Percentiles rank a stretch among this genome's conserved stretches.
These are phyloP conservation scores for Poterioochromonas sp. DNA, from an alignment of 352 stramenopile species.

Conservation along the genomic window DNA sequence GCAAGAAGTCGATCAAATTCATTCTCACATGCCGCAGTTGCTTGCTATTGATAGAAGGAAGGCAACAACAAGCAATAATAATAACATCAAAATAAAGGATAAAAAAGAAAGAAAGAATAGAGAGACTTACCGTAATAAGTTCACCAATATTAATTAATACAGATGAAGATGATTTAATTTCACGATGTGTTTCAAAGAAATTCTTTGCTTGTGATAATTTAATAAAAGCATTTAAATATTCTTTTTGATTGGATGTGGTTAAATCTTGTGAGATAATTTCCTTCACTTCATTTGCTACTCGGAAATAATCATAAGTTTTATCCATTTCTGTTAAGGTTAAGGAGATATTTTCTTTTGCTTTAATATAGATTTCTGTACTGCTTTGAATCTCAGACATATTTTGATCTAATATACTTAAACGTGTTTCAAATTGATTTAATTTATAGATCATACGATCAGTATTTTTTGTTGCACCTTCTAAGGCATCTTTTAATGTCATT, in stretches of 20 bases:
- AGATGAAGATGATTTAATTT: conserved; percentile 17
- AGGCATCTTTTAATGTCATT: not conserved
- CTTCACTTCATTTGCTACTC: not conserved
- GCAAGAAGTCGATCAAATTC: not conserved
- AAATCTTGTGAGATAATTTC: not conserved
- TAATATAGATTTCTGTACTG: not conserved
- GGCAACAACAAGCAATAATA: too few relatives aligned
- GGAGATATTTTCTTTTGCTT: conserved; percentile 20
- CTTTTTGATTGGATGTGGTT: not conserved
- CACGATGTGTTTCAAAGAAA: conserved; percentile 18
- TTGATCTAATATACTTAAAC: not conserved
- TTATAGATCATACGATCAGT: not conserved
- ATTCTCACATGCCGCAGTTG: not conserved
- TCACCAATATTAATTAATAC: not conserved
- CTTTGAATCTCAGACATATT: conserved; percentile 17
- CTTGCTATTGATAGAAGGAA: not conserved
- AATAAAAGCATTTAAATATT: not conserved
- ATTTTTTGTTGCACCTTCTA: conserved; percentile 25
- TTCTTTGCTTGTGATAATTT: conserved; percentile 4
- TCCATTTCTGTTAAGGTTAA: not conserved
- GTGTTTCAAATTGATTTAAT: conserved; percentile 8
- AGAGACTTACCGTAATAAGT: not conserved
- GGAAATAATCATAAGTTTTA: conserved; percentile 32
- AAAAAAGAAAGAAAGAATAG: not conserved
- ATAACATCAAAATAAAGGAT: not conserved